phyloP scores from a whole-genome alignment of 139 green algal species.

The Mychonastes homosphaera region DNA sequence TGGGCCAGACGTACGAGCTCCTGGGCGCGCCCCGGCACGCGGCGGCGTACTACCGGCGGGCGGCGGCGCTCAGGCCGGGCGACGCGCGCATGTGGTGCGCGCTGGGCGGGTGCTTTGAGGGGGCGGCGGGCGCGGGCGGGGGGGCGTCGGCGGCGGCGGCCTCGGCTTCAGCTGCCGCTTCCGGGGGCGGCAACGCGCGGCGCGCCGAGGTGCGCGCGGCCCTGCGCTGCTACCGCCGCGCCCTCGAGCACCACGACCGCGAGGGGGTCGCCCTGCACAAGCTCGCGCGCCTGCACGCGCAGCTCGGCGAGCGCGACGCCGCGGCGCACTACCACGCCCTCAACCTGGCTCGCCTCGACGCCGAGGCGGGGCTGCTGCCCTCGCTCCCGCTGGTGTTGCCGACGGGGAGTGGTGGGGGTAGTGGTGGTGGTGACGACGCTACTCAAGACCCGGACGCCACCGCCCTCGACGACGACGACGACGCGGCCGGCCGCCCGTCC shows the following conservation, averaged over 20 bases:
- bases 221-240: constrained; percentile 76
- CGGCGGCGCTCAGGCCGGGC: constrained; percentile 59
- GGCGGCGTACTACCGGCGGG: constrained; percentile 52
- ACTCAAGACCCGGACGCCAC: neutral
- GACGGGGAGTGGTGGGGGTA: too few relatives aligned
- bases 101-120: constrained; percentile 90
- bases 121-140: too few relatives aligned
- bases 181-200: neutral
- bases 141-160: too few relatives aligned
- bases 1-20: constrained; percentile 97
- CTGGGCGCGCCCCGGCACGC: constrained; percentile 54
- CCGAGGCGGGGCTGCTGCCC: constrained; percentile 12
- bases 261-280: constrained; percentile 79
- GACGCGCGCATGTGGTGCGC: constrained; percentile 97
- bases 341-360: constrained; percentile 65
- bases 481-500: neutral
- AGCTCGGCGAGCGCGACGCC: constrained; percentile 31
- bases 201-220: constrained; percentile 28
- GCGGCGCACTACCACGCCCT: constrained; percentile 66
- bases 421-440: neutral
- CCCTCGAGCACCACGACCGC: constrained; percentile 56
- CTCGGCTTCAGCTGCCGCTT: neutral
- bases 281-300: constrained; percentile 58
- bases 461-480: neutral
- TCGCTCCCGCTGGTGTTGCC: neutral